Evolutionary conservation across 305 asterid genomes (phyloP), one percentile per base, ranked within the genome.

Genomic region (Fraxinus xanthoxyloides): DNA sequence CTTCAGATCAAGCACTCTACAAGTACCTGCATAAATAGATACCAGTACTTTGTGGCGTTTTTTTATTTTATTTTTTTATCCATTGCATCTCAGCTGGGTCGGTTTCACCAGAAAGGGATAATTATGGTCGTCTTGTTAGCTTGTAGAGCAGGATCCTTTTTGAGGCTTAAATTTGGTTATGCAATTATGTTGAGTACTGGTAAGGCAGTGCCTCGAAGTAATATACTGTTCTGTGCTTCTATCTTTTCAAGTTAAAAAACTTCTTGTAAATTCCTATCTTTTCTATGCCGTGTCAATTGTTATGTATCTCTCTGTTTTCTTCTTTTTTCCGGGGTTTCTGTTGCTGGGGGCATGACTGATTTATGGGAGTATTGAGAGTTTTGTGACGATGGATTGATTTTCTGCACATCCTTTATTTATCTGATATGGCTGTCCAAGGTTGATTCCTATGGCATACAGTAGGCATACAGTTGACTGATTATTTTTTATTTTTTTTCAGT

Each of bases 121-220:
- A 77, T 77, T 84, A 78, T 77, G 89, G 86, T 85, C 76, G 89
- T 81, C 87, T 61, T 82, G 77, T 79, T 74, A 79, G 87, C 80
- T 75, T 82, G 88, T 84, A 88, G 92, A 84, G 92, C 80, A 72
- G 77, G 82, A 83, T 79, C 82, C 21, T 83, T 85, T 80, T 79
- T 72, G 87, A 89, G 90, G 87, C 89, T 85, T 80, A 67, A 85
- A 63, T 72, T 80, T 82, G 82, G 59, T 84, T 82, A 80, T 80
- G 88, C 86, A 43, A 82, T 83, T 81, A 78, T 79, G 84, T 84
- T 56, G 83, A 81, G 87, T 83, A 38, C 46, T 87, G 80, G 74
- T 48, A 54, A 75, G 85, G 86, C 87, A 36, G 81, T 80, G 84
- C 81, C 81, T 79, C 78, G 13, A 61, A 72, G 73, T 85, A 79